Evolutionary conservation across 2,329 filamentous ascomycete species (phyloP), one percentile per base, ranked within the genome.

Genomic region (Bimuria novae-zelandiae): DNA sequence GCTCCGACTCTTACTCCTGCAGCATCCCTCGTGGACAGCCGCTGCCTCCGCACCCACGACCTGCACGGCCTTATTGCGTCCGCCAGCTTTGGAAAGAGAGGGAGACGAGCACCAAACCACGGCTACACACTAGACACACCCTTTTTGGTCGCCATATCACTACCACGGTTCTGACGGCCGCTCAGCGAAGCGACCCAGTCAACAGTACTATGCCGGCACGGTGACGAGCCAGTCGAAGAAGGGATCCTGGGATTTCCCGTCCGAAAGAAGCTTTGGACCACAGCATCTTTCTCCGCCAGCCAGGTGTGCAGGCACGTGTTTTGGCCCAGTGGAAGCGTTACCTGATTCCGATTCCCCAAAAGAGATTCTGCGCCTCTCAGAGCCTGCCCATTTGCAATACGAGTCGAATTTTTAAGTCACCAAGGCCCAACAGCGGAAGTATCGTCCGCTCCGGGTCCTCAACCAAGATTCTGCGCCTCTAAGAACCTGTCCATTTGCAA

Each of bases 11-110:
- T 30, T 19, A 36, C 21, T 14, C n/a, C n/a, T n/a, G n/a, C n/a
- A n/a, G n/a, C n/a, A n/a, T n/a, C n/a, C n/a, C n/a, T n/a, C n/a
- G n/a, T 19, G 30, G 30, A 25, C 19, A 10, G 29, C n/a, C 30
- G 43, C n/a, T 35, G 11, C n/a, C 6, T 14, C 19, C 21, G 30
- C 21, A 30, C 22, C 43, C 30, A n/a, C 43, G 43, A 17, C 43
- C 29, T 39, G 47, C 50, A 23, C 46, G 25, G 53, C 40, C 48
- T 49, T 40, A 11, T 27, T 33, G 52, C 57, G 29, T 17, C 42
- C 23, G 5, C 7, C 27, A n/a, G n/a, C n/a, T n/a, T n/a, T n/a
- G n/a, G n/a, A n/a, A n/a, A n/a, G n/a, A n/a, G n/a, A n/a, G n/a
- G n/a, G n/a, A n/a, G 10, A 14, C 12, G 14, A 14, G 19, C 32